Evolutionary conservation across 768 basidiomycete species (phyloP).

Genomic region (Termitomyces sp.): DNA sequence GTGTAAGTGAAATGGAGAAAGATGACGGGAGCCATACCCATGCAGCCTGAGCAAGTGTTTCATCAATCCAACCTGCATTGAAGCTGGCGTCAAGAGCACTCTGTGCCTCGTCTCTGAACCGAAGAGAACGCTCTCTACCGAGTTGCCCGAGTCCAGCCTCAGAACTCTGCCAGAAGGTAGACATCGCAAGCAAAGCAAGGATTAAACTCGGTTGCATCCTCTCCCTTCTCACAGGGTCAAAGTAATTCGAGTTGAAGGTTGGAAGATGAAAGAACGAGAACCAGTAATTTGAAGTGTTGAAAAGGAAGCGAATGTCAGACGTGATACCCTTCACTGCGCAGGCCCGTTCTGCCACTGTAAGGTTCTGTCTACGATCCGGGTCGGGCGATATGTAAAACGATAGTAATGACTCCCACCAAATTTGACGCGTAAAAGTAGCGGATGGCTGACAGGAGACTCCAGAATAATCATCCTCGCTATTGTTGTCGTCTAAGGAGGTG

Average conservation of each 20-base stretch:
- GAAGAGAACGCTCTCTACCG: slow-evolving; percentile 53
- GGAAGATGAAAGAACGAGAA: slow-evolving; percentile 72
- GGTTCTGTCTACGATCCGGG: slow-evolving; percentile 22
- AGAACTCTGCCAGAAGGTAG: slow-evolving; percentile 68
- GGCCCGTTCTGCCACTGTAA: slow-evolving; percentile 40
- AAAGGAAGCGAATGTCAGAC: slow-evolving; percentile 57
- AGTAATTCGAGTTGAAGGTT: slow-evolving; percentile 55
- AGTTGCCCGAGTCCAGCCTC: slow-evolving; percentile 44
- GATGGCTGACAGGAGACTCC: slow-evolving; percentile 53
- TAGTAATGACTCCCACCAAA: slow-evolving; percentile 75
- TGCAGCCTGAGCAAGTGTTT: slow-evolving; percentile 67
- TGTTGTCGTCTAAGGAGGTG: slow-evolving; percentile 17
- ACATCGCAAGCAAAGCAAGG: slow-evolving; percentile 54
- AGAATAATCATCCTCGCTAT: slow-evolving; percentile 13
- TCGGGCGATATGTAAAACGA: slow-evolving; percentile 41
- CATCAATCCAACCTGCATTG: slow-evolving; percentile 67
- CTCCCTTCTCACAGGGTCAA: slow-evolving; percentile 46
- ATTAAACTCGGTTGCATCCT: slow-evolving; percentile 65
- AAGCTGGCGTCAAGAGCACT: slow-evolving; percentile 65
- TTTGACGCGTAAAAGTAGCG: slow-evolving; percentile 60
- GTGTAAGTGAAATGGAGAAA: not conserved
- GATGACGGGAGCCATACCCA: slow-evolving; percentile 43
- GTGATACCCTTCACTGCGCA: slow-evolving; percentile 38
- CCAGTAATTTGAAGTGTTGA: slow-evolving; percentile 63
- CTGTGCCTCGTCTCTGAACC: slow-evolving; percentile 64